Percentiles rank a stretch among this genome's conserved stretches.
Conservation (phyloP, 2,329 filamentous ascomycete species). For the Paraphaeosphaeria sporulosa region DNA sequence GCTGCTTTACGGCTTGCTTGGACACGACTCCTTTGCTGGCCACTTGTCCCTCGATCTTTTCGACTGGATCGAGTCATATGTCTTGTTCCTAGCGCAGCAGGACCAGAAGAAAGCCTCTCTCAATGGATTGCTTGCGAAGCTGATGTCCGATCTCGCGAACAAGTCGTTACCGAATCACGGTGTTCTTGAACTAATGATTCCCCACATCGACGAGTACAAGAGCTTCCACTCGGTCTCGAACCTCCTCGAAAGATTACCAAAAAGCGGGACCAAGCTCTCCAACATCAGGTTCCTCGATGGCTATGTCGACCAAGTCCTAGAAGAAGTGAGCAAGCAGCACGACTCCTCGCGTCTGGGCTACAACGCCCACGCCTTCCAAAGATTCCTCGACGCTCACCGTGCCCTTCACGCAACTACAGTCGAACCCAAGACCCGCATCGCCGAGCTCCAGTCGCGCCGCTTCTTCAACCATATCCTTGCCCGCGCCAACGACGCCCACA, state of each 20-base stretch:
- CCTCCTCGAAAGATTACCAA: constrained; percentile 22
- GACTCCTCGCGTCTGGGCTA: constrained; percentile 19
- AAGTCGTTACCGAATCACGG: constrained; percentile 22
- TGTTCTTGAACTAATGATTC: constrained; percentile 24
- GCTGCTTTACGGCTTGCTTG: constrained; percentile 6
- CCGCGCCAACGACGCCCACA: constrained; percentile 27
- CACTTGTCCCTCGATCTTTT: background rate
- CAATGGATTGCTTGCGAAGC: constrained; percentile 18
- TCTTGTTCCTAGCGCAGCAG: constrained; percentile 5
- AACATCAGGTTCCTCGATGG: constrained; percentile 16
- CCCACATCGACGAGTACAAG: constrained; percentile 20
- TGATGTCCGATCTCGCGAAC: constrained; percentile 22
- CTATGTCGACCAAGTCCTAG: constrained; percentile 14
- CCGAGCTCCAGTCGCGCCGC: constrained; percentile 20
- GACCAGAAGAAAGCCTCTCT: constrained; percentile 2
- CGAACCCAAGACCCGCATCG: constrained; percentile 8
- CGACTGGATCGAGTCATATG: constrained; percentile 13
- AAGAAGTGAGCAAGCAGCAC: constrained; percentile 13
- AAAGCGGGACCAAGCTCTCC: constrained; percentile 18
- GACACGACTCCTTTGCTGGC: constrained; percentile 10
- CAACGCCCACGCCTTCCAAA: constrained; percentile 17
- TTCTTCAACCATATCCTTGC: constrained; percentile 39
- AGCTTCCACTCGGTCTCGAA: constrained; percentile 16
- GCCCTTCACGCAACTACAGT: constrained; percentile 10
- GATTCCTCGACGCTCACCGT: constrained; percentile 16